These are phyloP conservation scores for Metschnikowia corniflorae DNA, from an alignment of 805 yeast species.

Conservation along the genomic window DNA sequence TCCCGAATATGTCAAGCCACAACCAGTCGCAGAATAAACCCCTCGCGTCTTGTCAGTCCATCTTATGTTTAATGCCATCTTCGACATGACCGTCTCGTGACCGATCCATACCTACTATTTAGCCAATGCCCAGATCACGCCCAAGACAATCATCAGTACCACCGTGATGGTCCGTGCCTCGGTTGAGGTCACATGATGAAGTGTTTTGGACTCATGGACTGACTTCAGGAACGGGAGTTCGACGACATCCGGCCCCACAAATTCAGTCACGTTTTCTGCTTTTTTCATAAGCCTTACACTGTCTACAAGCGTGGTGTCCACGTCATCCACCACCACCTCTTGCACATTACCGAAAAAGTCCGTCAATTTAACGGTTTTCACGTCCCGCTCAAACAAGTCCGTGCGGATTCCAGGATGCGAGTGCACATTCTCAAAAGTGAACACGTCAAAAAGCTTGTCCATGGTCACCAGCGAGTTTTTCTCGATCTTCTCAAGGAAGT, in stretches of 20 bases:
- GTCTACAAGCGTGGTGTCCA: constrained; percentile 45
- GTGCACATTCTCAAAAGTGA: constrained; percentile 80
- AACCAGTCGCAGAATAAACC: too few species aligned
- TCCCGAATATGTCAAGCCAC: too few species aligned
- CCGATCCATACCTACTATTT: constrained; percentile 11
- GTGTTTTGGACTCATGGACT: constrained; percentile 8
- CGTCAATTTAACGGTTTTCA: constrained; percentile 69
- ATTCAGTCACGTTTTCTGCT: neutral
- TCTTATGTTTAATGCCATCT: too few species aligned
- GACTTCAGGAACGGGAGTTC: constrained; percentile 7
- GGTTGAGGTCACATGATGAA: constrained; percentile 15
- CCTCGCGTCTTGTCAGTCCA: too few species aligned
- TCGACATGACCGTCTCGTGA: too few species aligned
- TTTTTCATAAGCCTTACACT: constrained; percentile 7
- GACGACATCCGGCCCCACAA: neutral
- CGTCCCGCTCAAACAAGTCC: constrained; percentile 67
- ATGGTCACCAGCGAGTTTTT: constrained; percentile 72
- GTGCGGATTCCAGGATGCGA: constrained; percentile 92
- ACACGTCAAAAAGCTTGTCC: constrained; percentile 79
- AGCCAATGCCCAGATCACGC: constrained; percentile 16
- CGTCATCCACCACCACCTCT: constrained; percentile 60
- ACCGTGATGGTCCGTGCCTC: constrained; percentile 16
- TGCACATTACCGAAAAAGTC: constrained; percentile 95
- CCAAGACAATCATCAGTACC: constrained; percentile 16
- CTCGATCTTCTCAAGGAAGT: constrained; percentile 77